Percentiles rank a stretch among this genome's conserved stretches.
Evolutionary conservation across 805 yeast species (phyloP).

Genomic region (Saturnispora silvae): DNA sequence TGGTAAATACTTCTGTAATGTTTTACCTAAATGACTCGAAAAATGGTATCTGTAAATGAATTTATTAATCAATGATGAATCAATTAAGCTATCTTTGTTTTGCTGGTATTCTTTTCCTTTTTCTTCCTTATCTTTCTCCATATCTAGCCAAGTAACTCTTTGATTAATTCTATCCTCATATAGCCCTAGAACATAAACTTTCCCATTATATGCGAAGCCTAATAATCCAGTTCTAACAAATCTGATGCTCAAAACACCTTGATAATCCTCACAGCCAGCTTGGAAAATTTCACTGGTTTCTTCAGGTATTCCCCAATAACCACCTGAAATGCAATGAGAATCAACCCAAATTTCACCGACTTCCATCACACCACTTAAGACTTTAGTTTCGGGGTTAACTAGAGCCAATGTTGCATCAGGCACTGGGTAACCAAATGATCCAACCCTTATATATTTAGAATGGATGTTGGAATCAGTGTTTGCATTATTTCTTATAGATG

Average conservation of each 20-base stretch:
- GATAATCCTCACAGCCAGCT: conserved; percentile 66
- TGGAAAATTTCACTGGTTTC: conserved; percentile 71
- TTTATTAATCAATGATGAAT: conserved; percentile 6
- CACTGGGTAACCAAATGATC: conserved; percentile 88
- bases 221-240: conserved; percentile 84
- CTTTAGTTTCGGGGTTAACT: conserved; percentile 85
- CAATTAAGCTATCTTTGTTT: conserved; percentile 1
- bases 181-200: conserved; percentile 76
- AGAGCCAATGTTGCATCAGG: conserved; percentile 92
- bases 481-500: conserved; percentile 44
- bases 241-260: conserved; percentile 61
- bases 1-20: conserved; percentile 71
- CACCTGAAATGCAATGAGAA: conserved; percentile 82
- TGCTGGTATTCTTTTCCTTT: conserved; percentile 7
- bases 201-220: conserved; percentile 83
- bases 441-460: conserved; percentile 47
- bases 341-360: conserved; percentile 99
- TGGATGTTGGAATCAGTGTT: conserved; percentile 23
- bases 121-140: conserved; percentile 15
- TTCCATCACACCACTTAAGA: conserved; percentile 61
- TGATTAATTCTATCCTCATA: conserved; percentile 89
- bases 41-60: conserved; percentile 53
- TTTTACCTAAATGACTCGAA: conserved; percentile 75
- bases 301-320: conserved; percentile 63
- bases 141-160: conserved; percentile 55